A percentile compares a stretch with the other conserved stretches of the same genome.
Conservation (phyloP, 2,329 filamentous ascomycete genomes). For the Claviceps sp. region DNA sequence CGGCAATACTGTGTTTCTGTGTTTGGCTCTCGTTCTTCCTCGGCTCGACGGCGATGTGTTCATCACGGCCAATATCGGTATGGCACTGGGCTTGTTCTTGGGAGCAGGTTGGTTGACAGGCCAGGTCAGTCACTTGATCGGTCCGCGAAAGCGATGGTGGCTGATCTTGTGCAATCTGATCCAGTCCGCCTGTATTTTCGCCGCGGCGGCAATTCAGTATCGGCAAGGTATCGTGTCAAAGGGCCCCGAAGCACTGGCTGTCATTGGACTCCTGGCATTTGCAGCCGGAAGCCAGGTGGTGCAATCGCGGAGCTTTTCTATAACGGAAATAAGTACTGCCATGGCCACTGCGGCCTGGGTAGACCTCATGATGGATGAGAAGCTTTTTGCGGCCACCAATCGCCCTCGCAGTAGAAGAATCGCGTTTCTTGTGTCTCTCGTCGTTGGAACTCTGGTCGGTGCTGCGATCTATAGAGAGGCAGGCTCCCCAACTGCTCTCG, state of each 20-base stretch:
- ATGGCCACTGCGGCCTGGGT: constrained; percentile 53
- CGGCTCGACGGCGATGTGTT: constrained; percentile 34
- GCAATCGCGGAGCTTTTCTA: constrained; percentile 36
- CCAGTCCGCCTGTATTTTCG: constrained; percentile 42
- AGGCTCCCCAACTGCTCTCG: constrained; percentile 13
- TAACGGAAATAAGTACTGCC: constrained; percentile 50
- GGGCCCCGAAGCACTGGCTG: constrained; percentile 26
- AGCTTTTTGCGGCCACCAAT: constrained; percentile 33
- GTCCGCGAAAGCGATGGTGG: constrained; percentile 37
- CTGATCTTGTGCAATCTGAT: constrained; percentile 38
- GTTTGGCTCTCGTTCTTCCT: constrained; percentile 36
- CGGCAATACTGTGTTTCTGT: constrained; percentile 49
- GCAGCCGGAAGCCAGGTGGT: constrained; percentile 47
- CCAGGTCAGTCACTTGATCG: constrained; percentile 40
- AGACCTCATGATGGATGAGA: constrained; percentile 42
- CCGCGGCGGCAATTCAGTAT: constrained; percentile 35
- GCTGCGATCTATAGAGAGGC: constrained; percentile 29
- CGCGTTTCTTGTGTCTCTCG: constrained; percentile 33
- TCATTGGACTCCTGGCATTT: constrained; percentile 39
- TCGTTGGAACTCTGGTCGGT: constrained; percentile 36
- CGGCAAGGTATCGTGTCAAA: constrained; percentile 21
- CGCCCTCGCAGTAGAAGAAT: constrained; percentile 34
- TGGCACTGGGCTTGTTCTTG: constrained; percentile 42
- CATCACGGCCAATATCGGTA: constrained; percentile 38
- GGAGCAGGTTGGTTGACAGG: constrained; percentile 40